Evolutionary conservation across 768 basidiomycete species (phyloP).

Genomic region (Infundibulicybe gibba): DNA sequence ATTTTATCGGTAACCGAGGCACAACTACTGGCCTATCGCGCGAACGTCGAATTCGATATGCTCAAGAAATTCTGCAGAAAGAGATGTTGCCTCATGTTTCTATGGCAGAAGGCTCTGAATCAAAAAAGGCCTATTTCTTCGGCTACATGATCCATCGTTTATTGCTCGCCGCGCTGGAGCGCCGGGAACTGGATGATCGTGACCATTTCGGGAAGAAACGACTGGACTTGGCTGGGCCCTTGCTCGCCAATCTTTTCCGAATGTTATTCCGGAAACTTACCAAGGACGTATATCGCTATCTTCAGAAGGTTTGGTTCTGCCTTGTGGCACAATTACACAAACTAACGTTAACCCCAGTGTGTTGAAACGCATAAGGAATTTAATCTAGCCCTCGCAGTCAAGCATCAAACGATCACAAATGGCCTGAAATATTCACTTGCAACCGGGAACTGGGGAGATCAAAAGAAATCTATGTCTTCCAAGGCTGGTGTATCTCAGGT

Average conservation of each 20-base stretch:
- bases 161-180: conserved; percentile 87
- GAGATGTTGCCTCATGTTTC: conserved; percentile 98
- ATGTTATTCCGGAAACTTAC: conserved; percentile 97
- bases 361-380: conserved; percentile 97
- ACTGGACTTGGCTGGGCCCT: conserved; percentile 91
- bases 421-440: conserved; percentile 97
- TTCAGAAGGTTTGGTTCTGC: conserved; percentile 74
- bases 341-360: conserved; percentile 55
- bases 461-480: conserved; percentile 97
- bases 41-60: conserved; percentile 92
- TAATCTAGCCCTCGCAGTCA: conserved; percentile 86
- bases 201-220: conserved; percentile 99
- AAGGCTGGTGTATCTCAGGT: conserved; percentile 99
- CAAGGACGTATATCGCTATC: conserved; percentile 93
- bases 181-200: conserved; percentile 95
- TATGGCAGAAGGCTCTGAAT: conserved; percentile 92
- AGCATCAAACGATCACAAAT: conserved; percentile 96
- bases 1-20: conserved; percentile 98
- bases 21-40: conserved; percentile 89
- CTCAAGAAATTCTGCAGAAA: conserved; percentile 96
- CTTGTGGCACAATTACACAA: background rate
- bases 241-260: conserved; percentile 95
- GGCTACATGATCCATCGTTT: conserved; percentile 99
- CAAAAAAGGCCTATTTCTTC: conserved; percentile 99
- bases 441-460: conserved; percentile 99